Conservation (phyloP, 2,329 filamentous ascomycete species). For the Colletotrichum abscissum region DNA sequence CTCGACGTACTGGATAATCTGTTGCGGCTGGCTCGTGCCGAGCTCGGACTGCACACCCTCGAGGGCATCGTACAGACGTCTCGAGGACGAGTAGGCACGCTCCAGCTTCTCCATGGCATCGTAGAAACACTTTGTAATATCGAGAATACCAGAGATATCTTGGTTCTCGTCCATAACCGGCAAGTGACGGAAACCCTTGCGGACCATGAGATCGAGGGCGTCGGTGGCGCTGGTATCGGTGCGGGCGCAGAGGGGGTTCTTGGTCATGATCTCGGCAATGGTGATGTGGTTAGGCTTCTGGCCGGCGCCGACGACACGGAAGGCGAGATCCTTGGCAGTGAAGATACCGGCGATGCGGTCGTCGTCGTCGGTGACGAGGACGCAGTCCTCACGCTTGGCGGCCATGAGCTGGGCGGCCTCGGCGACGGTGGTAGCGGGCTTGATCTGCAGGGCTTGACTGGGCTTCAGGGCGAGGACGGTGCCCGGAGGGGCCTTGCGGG, state of each 20-base stretch:
- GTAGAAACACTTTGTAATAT: slow-evolving; percentile 99
- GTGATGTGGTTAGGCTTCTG: slow-evolving; percentile 90
- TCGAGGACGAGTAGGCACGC: slow-evolving; percentile 96
- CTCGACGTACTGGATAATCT: slow-evolving; percentile 99
- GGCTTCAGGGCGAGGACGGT: slow-evolving; percentile 96
- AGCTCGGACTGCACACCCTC: slow-evolving; percentile 98
- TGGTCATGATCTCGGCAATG: slow-evolving; percentile 99
- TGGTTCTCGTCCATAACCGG: slow-evolving; percentile 99
- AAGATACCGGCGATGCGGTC: slow-evolving; percentile 99
- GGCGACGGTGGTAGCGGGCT: slow-evolving; percentile 91
- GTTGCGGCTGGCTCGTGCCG: slow-evolving; percentile 94
- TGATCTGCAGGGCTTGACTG: slow-evolving; percentile 96
- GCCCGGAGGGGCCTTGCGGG: slow-evolving; percentile 93
- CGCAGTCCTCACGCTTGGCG: slow-evolving; percentile 97
- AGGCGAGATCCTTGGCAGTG: slow-evolving; percentile 97
- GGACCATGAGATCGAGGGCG: slow-evolving; percentile 96
- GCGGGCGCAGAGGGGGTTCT: slow-evolving; percentile 96
- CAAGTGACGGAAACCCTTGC: slow-evolving; percentile 96
- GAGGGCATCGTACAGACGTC: slow-evolving; percentile 95
- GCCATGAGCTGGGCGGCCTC: slow-evolving; percentile 99
- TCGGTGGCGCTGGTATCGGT: slow-evolving; percentile 99
- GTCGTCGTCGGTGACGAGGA: slow-evolving; percentile 96
- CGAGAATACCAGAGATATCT: slow-evolving; percentile 96
- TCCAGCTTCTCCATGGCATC: slow-evolving; percentile 99
- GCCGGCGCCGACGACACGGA: slow-evolving; percentile 92